phyloP scores from a whole-genome alignment of 228 moss, liverwort and hornwort genomes.

The Sphagnum magellanicum region DNA sequence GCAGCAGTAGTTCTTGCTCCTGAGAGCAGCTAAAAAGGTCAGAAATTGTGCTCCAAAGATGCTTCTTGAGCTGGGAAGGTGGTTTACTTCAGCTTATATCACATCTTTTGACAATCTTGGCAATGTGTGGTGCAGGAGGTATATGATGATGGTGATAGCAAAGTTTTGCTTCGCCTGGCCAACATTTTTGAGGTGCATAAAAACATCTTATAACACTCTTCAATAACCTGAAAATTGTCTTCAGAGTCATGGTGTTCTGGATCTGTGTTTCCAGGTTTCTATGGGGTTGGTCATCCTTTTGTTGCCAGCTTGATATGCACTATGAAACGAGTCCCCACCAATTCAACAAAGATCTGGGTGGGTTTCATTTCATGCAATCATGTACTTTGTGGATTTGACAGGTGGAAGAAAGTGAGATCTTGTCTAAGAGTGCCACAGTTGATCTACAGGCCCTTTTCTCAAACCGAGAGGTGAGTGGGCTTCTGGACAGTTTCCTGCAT shows the following conservation, averaged over 20 bases:
- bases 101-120: not conserved
- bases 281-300: not conserved
- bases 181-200: constrained; percentile 74
- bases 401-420: constrained; percentile 64
- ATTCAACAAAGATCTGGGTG: no score
- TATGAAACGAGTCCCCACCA: no score
- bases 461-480: constrained; percentile 39
- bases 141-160: constrained; percentile 16
- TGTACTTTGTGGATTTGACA: constrained; percentile 4
- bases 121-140: constrained; percentile 53
- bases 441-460: constrained; percentile 63
- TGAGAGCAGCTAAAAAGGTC: no score
- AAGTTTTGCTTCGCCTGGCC: constrained; percentile 72
- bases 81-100: not conserved
- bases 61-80: not conserved
- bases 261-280: not conserved
- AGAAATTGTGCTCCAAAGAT: not conserved
- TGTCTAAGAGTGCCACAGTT: constrained; percentile 59
- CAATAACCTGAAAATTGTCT: not conserved
- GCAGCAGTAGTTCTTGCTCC: no score
- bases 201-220: not conserved
- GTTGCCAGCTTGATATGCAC: no score
- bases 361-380: no score
- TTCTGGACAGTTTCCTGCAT: not conserved
- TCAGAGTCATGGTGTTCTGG: not conserved